phyloP scores from a whole-genome alignment of 23 red algal species.

The Chondrus crispus region DNA sequence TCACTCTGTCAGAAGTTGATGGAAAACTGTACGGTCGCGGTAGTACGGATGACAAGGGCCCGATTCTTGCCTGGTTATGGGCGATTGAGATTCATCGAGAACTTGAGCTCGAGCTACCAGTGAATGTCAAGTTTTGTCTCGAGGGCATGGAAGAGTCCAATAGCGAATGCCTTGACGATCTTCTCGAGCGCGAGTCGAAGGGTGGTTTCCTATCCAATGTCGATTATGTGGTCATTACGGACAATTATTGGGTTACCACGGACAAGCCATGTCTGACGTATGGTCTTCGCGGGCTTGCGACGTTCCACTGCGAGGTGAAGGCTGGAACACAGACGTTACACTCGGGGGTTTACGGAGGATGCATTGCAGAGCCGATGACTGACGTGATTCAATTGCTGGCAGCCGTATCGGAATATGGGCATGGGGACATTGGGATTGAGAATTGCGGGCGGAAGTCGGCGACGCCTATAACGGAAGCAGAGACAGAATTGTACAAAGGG shows the following conservation, averaged over 20 bases:
- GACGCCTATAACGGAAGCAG: conserved; percentile 34
- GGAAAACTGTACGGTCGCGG: conserved; percentile 75
- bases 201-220: conserved; percentile 56
- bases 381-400: conserved; percentile 73
- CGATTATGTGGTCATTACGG: conserved; percentile 61
- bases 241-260: conserved; percentile 62
- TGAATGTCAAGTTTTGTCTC: conserved; percentile 76
- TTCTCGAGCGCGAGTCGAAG: conserved; percentile 50
- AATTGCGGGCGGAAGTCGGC: conserved; percentile 37
- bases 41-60: conserved; percentile 74
- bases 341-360: conserved; percentile 70
- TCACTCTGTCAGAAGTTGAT: conserved; percentile 52
- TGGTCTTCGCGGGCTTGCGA: conserved; percentile 58
- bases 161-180: conserved; percentile 62
- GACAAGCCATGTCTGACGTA: conserved; percentile 73
- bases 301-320: conserved; percentile 61
- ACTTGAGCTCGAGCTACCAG: conserved; percentile 60
- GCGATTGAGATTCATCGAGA: conserved; percentile 62
- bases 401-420: conserved; percentile 24
- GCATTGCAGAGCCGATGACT: conserved; percentile 76
- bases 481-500: conserved; percentile 33
- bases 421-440: conserved; percentile 56
- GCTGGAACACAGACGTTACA: conserved; percentile 51
- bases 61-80: conserved; percentile 69
- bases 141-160: conserved; percentile 83